Percentiles rank a stretch among this genome's conserved stretches.
These are phyloP conservation scores for Puccinia triticina DNA, from an alignment of 1,284 basidiomycete genomes.

Conservation along the genomic window DNA sequence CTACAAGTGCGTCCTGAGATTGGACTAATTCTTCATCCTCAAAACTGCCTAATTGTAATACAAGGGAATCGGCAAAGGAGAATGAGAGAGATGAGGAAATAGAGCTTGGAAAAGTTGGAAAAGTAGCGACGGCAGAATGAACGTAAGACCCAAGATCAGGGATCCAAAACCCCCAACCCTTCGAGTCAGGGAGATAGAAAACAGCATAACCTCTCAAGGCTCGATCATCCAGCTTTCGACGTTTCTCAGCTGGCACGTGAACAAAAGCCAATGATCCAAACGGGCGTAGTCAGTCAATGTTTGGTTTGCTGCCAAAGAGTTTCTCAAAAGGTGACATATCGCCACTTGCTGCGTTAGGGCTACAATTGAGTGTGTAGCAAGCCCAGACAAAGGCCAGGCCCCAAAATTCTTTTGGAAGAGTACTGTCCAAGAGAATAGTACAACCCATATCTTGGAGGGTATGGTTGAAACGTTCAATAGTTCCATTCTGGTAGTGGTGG, in stretches of 20 bases:
- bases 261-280: not conserved
- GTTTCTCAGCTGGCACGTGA: not conserved
- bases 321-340: not conserved
- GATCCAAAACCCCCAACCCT: conserved; percentile 20
- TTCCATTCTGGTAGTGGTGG: no score
- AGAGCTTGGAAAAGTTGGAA: no score
- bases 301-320: not conserved
- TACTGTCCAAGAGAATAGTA: not conserved
- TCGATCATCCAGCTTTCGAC: no score
- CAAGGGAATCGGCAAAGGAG: no score
- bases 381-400: not conserved
- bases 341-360: not conserved
- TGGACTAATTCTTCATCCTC: no score
- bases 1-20: not conserved
- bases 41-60: not conserved
- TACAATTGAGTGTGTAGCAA: not conserved
- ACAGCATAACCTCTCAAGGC: not conserved
- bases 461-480: no score
- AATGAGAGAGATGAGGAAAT: no score
- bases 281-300: not conserved
- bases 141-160: not conserved
- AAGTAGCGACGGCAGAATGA: no score
- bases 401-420: conserved; percentile 46
- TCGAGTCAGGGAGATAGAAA: not conserved
- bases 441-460: no score